Conservation (phyloP, 257 asterid species). For the Perilla frutescens region DNA sequence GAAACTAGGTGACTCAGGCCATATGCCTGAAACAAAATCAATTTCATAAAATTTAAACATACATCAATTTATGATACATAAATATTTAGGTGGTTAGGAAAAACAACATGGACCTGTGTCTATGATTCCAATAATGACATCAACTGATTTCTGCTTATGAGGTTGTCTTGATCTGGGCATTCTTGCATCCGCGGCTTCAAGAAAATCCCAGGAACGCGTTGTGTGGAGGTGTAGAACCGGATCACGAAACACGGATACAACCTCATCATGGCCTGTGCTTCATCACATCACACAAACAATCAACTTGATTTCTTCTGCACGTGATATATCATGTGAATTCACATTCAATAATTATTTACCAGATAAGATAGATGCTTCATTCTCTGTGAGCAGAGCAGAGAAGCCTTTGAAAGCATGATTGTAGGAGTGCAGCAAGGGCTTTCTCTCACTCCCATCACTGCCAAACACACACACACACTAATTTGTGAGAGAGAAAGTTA, state of each 20-base stretch:
- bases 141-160: slow-evolving; percentile 33
- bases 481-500: too few relatives aligned
- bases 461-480: neutral
- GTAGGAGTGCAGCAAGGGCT: slow-evolving; percentile 44
- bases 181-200: slow-evolving; percentile 43
- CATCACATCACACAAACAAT: too few relatives aligned
- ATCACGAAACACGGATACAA: slow-evolving; percentile 81
- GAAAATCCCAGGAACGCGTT: slow-evolving; percentile 83
- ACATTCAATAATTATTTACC: slow-evolving; percentile 23
- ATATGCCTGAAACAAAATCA: slow-evolving; percentile 56
- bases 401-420: slow-evolving; percentile 67
- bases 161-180: slow-evolving; percentile 37
- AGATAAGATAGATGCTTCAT: slow-evolving; percentile 61
- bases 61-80: neutral
- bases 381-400: slow-evolving; percentile 63
- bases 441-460: slow-evolving; percentile 56
- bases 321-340: too few relatives aligned
- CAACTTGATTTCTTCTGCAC: too few relatives aligned
- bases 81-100: too few relatives aligned
- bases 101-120: slow-evolving; percentile 57
- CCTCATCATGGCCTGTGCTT: slow-evolving; percentile 51
- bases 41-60: too few relatives aligned
- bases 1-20: slow-evolving; percentile 86
- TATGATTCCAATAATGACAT: slow-evolving; percentile 66
- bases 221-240: slow-evolving; percentile 70